Evolutionary conservation across 805 yeast species (phyloP).

Genomic region (Zygosaccharomyces gambellarensis): DNA sequence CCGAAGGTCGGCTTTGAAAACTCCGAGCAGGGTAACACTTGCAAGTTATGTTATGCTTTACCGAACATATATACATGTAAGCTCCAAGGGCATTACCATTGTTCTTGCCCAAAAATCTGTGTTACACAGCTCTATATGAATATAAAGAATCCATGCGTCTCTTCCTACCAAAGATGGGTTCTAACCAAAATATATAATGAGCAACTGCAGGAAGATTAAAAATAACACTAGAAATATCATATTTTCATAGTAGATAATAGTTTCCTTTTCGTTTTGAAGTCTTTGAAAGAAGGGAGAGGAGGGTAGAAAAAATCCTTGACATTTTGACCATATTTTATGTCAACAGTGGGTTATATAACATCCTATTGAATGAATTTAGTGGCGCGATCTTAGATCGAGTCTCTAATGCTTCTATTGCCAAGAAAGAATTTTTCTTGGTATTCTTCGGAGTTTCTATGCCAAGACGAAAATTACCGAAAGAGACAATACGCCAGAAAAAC

Average conservation of each 20-base stretch:
- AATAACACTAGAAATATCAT: slow-evolving; percentile 1
- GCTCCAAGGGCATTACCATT: too few species aligned
- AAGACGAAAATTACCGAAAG: not conserved
- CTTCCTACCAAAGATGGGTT: not conserved
- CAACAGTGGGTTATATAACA: not conserved
- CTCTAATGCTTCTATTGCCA: not conserved
- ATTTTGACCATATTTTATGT: not conserved
- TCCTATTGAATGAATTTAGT: not conserved
- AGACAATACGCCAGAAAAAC: not conserved
- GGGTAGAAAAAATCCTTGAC: not conserved
- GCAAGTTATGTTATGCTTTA: too few species aligned
- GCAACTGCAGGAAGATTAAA: not conserved
- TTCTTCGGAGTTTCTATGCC: not conserved
- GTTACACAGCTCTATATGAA: too few species aligned
- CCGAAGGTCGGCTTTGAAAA: slow-evolving; percentile 5
- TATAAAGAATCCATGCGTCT: too few species aligned
- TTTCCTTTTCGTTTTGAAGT: not conserved
- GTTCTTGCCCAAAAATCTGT: too few species aligned
- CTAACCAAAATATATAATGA: slow-evolving; percentile 1
- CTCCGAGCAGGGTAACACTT: not conserved
- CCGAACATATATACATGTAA: too few species aligned
- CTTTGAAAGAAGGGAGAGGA: not conserved
- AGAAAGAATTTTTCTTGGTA: not conserved
- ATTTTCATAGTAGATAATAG: not conserved
- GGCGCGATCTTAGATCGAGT: not conserved